Evolutionary conservation across 805 yeast genomes (phyloP).

Genomic region (Wickerhamiella parazyma): DNA sequence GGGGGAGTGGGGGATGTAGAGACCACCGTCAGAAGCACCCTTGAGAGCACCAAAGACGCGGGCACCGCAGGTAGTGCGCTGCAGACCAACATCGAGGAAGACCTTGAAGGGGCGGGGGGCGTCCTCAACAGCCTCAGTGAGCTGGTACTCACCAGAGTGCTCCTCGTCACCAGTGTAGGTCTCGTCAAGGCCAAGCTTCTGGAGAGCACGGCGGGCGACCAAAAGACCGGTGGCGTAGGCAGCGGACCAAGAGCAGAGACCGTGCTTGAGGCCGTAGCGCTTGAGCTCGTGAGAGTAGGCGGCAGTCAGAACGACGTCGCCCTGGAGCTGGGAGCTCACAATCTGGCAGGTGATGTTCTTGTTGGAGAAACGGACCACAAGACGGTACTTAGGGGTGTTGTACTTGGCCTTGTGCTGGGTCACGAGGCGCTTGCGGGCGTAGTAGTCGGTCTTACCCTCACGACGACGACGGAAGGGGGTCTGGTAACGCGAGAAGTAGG

Average conservation of each 20-base stretch:
- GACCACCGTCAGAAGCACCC: conserved; percentile 99
- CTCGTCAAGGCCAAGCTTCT: conserved; percentile 96
- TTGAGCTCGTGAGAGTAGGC: conserved; percentile 99
- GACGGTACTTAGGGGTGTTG: conserved; percentile 98
- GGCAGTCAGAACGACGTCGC: conserved; percentile 91
- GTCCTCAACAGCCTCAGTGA: conserved; percentile 98
- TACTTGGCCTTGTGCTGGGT: conserved; percentile 99
- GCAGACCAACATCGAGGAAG: conserved; percentile 97
- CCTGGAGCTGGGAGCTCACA: conserved; percentile 90
- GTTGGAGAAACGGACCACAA: conserved; percentile 99
- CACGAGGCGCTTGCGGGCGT: conserved; percentile 99
- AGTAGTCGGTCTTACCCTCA: conserved; percentile 99
- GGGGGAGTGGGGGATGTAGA: conserved; percentile 97
- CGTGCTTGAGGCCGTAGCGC: conserved; percentile 91
- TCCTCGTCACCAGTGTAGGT: conserved; percentile 98
- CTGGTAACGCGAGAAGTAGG: conserved; percentile 99
- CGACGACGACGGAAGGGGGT: conserved; percentile 99
- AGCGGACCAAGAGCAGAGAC: conserved; percentile 99
- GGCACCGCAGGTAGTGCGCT: conserved; percentile 99
- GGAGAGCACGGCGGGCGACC: conserved; percentile 97
- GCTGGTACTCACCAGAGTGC: conserved; percentile 97
- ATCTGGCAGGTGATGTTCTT: conserved; percentile 97
- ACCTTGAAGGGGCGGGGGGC: conserved; percentile 99
- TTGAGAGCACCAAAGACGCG: conserved; percentile 98
- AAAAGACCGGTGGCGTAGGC: conserved; percentile 98